Conservation (phyloP, 331 rosid genomes). For the Pyrus hybrid region DNA sequence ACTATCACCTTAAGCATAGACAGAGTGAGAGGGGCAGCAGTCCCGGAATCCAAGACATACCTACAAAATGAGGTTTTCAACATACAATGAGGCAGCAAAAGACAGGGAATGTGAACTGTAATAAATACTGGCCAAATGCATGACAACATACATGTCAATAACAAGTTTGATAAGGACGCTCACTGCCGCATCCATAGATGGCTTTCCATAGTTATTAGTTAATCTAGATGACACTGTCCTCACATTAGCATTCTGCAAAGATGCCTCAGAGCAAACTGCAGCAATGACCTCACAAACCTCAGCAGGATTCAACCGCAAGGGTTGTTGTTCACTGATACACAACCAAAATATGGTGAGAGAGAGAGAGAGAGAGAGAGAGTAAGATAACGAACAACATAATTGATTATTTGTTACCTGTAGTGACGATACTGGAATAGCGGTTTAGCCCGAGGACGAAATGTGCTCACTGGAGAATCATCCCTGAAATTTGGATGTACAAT, state of each 20-base stretch:
- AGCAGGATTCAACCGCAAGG: slow-evolving; percentile 89
- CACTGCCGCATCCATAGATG: slow-evolving; percentile 95
- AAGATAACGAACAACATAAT: slow-evolving; percentile 11
- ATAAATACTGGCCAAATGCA: slow-evolving; percentile 14
- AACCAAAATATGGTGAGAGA: slow-evolving; percentile 30
- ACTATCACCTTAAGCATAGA: slow-evolving; percentile 90
- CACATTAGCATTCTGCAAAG: slow-evolving; percentile 44
- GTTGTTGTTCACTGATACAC: slow-evolving; percentile 90
- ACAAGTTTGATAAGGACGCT: slow-evolving; percentile 97
- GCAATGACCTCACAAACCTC: slow-evolving; percentile 98
- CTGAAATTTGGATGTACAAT: slow-evolving; percentile 32
- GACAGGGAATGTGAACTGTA: slow-evolving; percentile 2
- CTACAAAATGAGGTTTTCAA: slow-evolving; percentile 37
- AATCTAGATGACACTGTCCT: slow-evolving; percentile 58
- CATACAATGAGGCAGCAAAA: slow-evolving; percentile 9
- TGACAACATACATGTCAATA: slow-evolving; percentile 92
- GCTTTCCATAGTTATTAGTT: slow-evolving; percentile 66
- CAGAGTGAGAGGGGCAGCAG: slow-evolving; percentile 97
- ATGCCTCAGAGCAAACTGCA: slow-evolving; percentile 93
- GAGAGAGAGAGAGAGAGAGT: not conserved
- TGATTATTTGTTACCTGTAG: slow-evolving; percentile 58
- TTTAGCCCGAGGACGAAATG: slow-evolving; percentile 90
- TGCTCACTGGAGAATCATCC: slow-evolving; percentile 78
- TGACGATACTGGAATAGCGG: slow-evolving; percentile 95
- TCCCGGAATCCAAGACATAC: slow-evolving; percentile 85